phyloP scores from a whole-genome alignment of 2,329 filamentous ascomycete genomes.

The Arthrobotrys megalospora region DNA sequence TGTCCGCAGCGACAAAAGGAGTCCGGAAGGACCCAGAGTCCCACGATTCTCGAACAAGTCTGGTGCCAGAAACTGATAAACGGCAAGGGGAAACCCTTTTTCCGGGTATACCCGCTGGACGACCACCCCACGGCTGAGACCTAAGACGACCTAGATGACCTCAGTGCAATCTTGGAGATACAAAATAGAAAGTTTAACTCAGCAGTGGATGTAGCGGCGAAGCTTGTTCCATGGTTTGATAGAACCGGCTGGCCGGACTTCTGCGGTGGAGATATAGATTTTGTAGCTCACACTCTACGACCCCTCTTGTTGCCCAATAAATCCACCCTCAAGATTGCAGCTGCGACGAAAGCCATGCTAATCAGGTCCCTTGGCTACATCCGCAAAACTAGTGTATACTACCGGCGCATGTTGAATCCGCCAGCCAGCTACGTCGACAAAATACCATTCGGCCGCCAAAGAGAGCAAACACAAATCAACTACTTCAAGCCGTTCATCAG shows the following conservation, averaged over 20 bases:
- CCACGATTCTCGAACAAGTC: no score
- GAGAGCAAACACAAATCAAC: not conserved
- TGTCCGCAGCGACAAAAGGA: no score
- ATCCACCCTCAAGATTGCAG: not conserved
- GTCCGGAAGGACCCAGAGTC: no score
- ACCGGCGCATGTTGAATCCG: not conserved
- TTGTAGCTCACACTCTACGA: not conserved
- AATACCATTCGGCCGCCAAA: not conserved
- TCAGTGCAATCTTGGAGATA: not conserved
- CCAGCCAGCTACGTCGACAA: not conserved
- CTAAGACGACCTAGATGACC: not conserved
- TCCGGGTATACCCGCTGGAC: not conserved
- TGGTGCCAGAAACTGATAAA: not conserved
- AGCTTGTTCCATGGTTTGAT: not conserved
- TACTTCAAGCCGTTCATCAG: not conserved
- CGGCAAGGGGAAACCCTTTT: not conserved
- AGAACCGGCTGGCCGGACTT: constrained; percentile 8
- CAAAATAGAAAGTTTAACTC: not conserved
- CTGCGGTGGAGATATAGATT: not conserved
- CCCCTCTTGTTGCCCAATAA: no score
- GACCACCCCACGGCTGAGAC: not conserved
- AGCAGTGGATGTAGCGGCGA: not conserved
- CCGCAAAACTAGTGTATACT: constrained; percentile 3
- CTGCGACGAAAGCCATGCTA: not conserved
- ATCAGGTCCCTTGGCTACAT: not conserved